Base-by-base conservation (phyloP, 2,329 filamentous ascomycete genomes). In the Colletotrichum sansevieriae region DNA sequence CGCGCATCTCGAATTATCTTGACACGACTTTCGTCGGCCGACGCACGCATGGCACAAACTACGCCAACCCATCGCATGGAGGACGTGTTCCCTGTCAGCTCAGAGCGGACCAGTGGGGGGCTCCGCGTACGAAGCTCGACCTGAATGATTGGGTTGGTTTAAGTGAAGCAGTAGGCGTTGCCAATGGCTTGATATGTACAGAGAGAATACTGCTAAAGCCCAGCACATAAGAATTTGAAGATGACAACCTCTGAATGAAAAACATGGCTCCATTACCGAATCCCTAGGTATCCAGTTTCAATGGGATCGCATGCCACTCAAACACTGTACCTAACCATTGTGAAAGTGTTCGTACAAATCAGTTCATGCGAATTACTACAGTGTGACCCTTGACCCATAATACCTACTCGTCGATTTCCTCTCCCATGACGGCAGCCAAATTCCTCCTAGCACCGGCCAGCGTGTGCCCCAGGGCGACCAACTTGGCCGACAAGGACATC, bases 401-500 rank as follows among this genome's bases (percentile, higher is more conserved):
- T 2, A 2, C 25, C 65, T 51, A 68, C 47, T 80, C 77, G 20
- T 84, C 78, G 3, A 78, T 59, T 33, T 82, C 82, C 63, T 87
- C 87, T 0, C 89, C 93, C 89, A 97, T 94, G 1, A 97, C 92
- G 13, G 92, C 89, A 25, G 88, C 88, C 71, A 98, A 79, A 12
- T 94, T 94, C 63, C 87, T 84, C 73, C 92, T 86, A 71, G 91
- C 90, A 71, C 92, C 83, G 65, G 85, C 83, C 20, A 97, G 84
- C 70, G 90, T 91, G 74, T 94, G 88, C 71, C 92, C 90, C 65
- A 98, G 81, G 4, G 92, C 94, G 35, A 87, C 89, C 73, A 98
- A 83, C 80, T 98, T 98, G 5, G 94, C 91, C 78, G 93, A 91
- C 39, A 96, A 84, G 41, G 92, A 91, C 77, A 98, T 90, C 72